Evolutionary conservation across 305 asterid genomes (phyloP).

Genomic region (Fraxinus paxiana): DNA sequence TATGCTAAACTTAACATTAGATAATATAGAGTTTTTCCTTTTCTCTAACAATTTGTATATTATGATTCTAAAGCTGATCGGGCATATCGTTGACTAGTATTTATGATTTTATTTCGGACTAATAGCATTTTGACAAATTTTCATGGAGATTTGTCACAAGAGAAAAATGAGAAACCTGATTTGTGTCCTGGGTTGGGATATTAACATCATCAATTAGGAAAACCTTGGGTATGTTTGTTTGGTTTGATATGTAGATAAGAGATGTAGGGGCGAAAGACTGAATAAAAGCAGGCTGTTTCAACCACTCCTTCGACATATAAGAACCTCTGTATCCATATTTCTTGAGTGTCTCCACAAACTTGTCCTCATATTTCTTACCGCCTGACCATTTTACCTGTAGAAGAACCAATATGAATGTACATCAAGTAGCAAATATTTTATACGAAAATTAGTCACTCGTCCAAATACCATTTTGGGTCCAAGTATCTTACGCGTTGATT

Average conservation of each 20-base stretch:
- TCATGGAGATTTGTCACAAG: neutral
- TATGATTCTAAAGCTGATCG: neutral
- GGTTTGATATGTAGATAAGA: constrained; percentile 61
- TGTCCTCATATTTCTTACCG: constrained; percentile 82
- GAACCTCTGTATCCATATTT: constrained; percentile 78
- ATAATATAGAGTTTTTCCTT: neutral
- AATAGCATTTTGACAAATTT: neutral
- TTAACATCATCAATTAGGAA: constrained; percentile 58
- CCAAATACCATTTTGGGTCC: neutral
- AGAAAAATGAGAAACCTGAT: constrained; percentile 52
- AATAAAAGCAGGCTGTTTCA: constrained; percentile 72
- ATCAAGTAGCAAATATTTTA: neutral
- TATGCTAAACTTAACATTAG: neutral
- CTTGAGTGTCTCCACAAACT: constrained; percentile 62
- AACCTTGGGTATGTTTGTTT: constrained; percentile 75
- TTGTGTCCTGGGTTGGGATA: constrained; percentile 80
- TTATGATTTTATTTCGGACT: neutral
- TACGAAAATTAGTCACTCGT: neutral
- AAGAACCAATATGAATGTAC: neutral
- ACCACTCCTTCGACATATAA: constrained; percentile 82
- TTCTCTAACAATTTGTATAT: neutral
- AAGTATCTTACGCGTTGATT: constrained; percentile 66
- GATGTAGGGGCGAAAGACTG: constrained; percentile 95
- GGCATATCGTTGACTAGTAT: neutral
- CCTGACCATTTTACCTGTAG: constrained; percentile 82